phyloP scores from a whole-genome alignment of 2,329 filamentous ascomycete species.

The Fusarium heterosporum region DNA sequence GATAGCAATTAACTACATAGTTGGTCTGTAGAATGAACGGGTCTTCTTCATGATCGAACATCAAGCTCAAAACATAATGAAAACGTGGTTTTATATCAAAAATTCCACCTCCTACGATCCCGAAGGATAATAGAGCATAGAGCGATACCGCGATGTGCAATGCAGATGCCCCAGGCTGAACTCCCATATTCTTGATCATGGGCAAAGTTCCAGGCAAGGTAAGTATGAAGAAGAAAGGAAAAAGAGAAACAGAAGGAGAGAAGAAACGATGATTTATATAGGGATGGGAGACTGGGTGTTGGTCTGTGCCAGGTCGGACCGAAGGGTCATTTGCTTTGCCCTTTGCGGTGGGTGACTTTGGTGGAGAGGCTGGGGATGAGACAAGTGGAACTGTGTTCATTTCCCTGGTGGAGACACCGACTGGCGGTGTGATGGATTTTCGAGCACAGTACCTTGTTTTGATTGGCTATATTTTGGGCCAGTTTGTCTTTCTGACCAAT shows the following conservation, averaged over 20 bases:
- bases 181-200: conserved; percentile 17
- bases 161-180: conserved; percentile 21
- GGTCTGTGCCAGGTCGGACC: not conserved
- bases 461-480: not conserved
- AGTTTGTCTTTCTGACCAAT: not conserved
- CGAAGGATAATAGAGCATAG: conserved; percentile 20
- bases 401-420: not conserved
- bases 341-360: not conserved
- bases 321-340: not conserved
- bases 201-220: conserved; percentile 22
- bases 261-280: not conserved
- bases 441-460: not conserved
- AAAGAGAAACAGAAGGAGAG: not conserved
- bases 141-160: conserved; percentile 24
- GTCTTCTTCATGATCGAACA: conserved; percentile 3
- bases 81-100: conserved; percentile 21
- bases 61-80: conserved; percentile 11
- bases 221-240: conserved; percentile 23
- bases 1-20: conserved; percentile 25
- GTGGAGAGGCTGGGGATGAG: not conserved
- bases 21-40: conserved; percentile 5
- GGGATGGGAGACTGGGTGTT: not conserved
- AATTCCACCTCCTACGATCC: conserved; percentile 20
- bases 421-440: not conserved
- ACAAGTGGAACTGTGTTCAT: not conserved